Percentiles rank a stretch among this genome's conserved stretches.
phyloP scores from a whole-genome alignment of 2,329 filamentous ascomycete species.

The Fusarium sp. region DNA sequence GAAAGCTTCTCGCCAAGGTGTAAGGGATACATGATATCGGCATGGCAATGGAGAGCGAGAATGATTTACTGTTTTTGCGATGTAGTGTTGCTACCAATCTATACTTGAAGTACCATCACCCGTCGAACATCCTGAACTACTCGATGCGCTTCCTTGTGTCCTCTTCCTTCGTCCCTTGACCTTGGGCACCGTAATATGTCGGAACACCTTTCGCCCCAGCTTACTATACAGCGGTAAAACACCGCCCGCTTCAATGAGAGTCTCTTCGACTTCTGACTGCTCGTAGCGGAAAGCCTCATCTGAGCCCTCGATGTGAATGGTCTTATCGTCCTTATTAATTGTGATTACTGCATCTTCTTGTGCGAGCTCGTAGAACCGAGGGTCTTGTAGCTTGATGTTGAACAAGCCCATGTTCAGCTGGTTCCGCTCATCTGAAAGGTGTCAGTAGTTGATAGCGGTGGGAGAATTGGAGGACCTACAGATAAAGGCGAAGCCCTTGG shows the following conservation, averaged over 20 bases:
- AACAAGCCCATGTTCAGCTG: not conserved
- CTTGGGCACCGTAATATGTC: conserved; percentile 15
- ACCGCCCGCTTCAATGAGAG: not conserved
- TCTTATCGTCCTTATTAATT: not conserved
- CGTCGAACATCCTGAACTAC: not conserved
- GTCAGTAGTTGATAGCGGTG: not conserved
- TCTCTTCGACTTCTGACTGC: not conserved
- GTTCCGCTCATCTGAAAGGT: not conserved
- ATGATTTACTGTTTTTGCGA: not conserved
- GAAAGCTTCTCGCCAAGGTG: conserved; percentile 7
- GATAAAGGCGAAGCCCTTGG: conserved; percentile 34
- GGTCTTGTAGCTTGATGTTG: not conserved
- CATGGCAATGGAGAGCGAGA: not conserved
- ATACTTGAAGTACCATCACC: not conserved
- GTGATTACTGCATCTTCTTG: not conserved
- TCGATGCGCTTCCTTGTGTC: not conserved
- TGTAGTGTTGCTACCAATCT: not conserved
- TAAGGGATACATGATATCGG: not conserved
- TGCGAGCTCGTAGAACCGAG: not conserved
- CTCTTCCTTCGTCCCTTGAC: not conserved
- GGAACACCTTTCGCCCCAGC: not conserved
- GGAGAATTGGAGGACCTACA: not conserved
- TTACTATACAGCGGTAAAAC: not conserved
- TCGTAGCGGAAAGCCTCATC: not conserved
- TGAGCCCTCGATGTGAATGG: not conserved